Percentiles rank a stretch among this genome's conserved stretches.
Conservation (phyloP, 495 filamentous ascomycete genomes). For the Hypoxylon lenormandii region DNA sequence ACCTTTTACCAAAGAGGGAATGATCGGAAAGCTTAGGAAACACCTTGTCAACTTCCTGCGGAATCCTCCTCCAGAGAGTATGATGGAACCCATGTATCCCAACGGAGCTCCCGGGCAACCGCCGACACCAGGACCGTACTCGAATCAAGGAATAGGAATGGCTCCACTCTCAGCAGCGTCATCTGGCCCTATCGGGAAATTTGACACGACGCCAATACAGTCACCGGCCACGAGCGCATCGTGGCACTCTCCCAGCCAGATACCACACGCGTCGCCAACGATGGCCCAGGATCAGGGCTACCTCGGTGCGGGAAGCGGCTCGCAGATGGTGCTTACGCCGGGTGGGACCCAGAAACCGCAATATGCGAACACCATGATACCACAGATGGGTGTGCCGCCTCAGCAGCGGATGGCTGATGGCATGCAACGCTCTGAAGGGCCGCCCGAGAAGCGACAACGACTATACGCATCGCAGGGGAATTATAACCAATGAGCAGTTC, state of each 20-base stretch:
- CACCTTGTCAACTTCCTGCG: constrained; percentile 80
- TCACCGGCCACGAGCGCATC: constrained; percentile 76
- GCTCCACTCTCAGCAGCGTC: constrained; percentile 62
- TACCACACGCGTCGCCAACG: constrained; percentile 71
- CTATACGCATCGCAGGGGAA: constrained; percentile 55
- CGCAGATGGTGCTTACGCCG: constrained; percentile 60
- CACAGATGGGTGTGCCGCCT: constrained; percentile 50
- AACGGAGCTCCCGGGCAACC: constrained; percentile 47
- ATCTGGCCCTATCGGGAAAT: constrained; percentile 68
- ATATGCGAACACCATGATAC: constrained; percentile 50
- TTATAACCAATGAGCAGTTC: constrained; percentile 48
- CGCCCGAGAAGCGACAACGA: constrained; percentile 54
- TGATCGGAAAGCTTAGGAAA: constrained; percentile 89
- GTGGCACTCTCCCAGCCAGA: constrained; percentile 80
- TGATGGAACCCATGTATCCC: constrained; percentile 50
- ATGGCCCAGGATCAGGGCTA: constrained; percentile 57
- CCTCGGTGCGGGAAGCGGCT: constrained; percentile 54
- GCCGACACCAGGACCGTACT: constrained; percentile 59
- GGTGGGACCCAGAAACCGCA: constrained; percentile 57
- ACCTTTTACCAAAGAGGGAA: constrained; percentile 95
- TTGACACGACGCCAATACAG: constrained; percentile 82
- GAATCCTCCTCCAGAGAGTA: constrained; percentile 56
- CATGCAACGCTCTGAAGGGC: constrained; percentile 49
- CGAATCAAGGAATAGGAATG: constrained; percentile 69
- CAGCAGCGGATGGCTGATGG: constrained; percentile 49